phyloP scores from a whole-genome alignment of 2,329 filamentous ascomycete species.

The Leptographium galeiforme region DNA sequence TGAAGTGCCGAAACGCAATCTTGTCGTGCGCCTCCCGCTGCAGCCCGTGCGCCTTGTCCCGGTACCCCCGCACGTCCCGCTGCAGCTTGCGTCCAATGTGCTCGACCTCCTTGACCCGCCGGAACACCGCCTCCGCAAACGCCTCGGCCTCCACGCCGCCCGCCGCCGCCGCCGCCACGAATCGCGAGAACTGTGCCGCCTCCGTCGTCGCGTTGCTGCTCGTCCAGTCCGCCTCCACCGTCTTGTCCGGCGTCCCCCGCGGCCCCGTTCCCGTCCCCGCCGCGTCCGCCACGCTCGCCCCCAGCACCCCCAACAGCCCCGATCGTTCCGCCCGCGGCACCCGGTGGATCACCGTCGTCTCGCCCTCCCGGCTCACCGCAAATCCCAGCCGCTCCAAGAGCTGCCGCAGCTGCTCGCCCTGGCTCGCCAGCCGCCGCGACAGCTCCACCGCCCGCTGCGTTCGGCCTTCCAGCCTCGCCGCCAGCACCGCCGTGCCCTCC shows the following conservation, averaged over 20 bases:
- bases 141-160: conserved; percentile 71
- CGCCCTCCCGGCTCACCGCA: conserved; percentile 60
- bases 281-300: too few species aligned
- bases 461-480: conserved; percentile 52
- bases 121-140: conserved; percentile 74
- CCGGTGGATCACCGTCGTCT: conserved; percentile 63
- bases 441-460: conserved; percentile 67
- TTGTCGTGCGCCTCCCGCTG: conserved; percentile 88
- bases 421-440: conserved; percentile 67
- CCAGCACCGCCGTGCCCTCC: conserved; percentile 42
- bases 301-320: conserved; percentile 36
- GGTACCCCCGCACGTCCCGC: conserved; percentile 72
- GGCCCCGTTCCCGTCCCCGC: not conserved
- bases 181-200: conserved; percentile 59
- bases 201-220: conserved; percentile 53
- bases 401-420: conserved; percentile 71
- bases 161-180: conserved; percentile 55
- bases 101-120: conserved; percentile 86
- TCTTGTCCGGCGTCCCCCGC: not conserved
- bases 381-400: conserved; percentile 83
- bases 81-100: conserved; percentile 87
- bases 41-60: conserved; percentile 69
- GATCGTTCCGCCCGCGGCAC: conserved; percentile 46
- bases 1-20: conserved; percentile 91
- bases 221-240: not conserved